These are phyloP conservation scores for Xylaria acuta DNA, from an alignment of 495 filamentous ascomycete genomes.

Conservation along the genomic window DNA sequence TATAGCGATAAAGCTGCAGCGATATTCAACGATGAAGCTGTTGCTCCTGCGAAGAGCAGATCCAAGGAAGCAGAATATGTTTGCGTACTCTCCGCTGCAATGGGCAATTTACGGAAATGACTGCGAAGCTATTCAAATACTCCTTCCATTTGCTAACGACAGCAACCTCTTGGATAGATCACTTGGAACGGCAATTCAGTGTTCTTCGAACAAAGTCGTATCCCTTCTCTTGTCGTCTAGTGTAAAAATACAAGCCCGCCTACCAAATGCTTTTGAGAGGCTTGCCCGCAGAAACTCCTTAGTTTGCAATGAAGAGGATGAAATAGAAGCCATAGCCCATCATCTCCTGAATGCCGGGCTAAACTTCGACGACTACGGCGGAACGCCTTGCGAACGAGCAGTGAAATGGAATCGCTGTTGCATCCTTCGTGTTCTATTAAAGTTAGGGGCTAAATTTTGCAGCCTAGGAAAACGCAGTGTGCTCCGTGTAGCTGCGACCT, in stretches of 20 bases:
- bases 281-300: background rate
- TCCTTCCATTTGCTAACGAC: background rate
- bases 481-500: background rate
- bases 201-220: background rate
- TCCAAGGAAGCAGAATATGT: background rate
- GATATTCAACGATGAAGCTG: background rate
- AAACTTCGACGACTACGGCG: background rate
- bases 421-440: background rate
- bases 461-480: background rate
- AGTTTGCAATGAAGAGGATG: background rate
- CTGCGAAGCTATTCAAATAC: constrained; percentile 1
- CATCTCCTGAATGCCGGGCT: background rate
- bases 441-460: background rate
- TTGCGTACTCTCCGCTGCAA: background rate
- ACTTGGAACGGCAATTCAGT: background rate
- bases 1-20: background rate
- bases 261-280: background rate
- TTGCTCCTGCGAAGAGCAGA: background rate
- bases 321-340: background rate
- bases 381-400: background rate
- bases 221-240: background rate
- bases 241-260: background rate
- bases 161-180: background rate
- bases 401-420: background rate
- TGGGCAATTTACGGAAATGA: background rate